phyloP scores from a whole-genome alignment of 371 early-diverging fungal species.

The Amoeboaphelidium protococcarum region DNA sequence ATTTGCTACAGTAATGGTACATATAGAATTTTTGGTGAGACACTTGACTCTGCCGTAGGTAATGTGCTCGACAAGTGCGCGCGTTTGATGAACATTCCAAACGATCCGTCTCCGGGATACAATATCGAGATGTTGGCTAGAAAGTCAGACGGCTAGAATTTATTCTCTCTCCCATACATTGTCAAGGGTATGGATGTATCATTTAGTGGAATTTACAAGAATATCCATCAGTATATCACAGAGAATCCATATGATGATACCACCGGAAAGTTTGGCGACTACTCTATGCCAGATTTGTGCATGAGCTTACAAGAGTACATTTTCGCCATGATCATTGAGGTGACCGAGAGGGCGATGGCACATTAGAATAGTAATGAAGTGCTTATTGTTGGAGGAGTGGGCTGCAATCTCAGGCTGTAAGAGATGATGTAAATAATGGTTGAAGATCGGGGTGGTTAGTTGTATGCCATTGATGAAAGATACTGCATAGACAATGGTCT shows the following conservation, averaged over 20 bases:
- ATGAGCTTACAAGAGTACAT: slow-evolving; percentile 94
- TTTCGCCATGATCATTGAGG: slow-evolving; percentile 97
- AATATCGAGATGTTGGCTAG: slow-evolving; percentile 94
- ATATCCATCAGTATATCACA: too few species aligned
- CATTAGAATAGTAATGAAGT: slow-evolving; percentile 83
- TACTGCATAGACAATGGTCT: slow-evolving; percentile 99
- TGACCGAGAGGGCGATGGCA: slow-evolving; percentile 99
- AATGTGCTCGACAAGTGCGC: slow-evolving; percentile 98
- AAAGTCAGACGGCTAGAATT: slow-evolving; percentile 14
- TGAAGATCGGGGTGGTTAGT: slow-evolving; percentile 53
- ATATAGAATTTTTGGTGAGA: slow-evolving; percentile 97
- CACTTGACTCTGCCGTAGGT: slow-evolving; percentile 97
- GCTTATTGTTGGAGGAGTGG: slow-evolving; percentile 96
- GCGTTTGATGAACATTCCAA: slow-evolving; percentile 67
- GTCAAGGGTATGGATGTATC: slow-evolving; percentile 99
- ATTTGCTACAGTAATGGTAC: slow-evolving; percentile 74
- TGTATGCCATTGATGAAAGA: slow-evolving; percentile 83
- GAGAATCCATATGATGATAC: too few species aligned
- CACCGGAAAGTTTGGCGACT: slow-evolving; percentile 17
- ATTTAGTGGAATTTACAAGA: slow-evolving; percentile 83
- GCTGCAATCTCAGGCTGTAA: slow-evolving; percentile 87
- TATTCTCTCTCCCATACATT: slow-evolving; percentile 55
- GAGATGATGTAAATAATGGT: slow-evolving; percentile 97
- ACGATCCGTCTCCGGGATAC: slow-evolving; percentile 94
- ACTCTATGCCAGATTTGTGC: slow-evolving; percentile 85